These are phyloP conservation scores for Phoenix dactylifera DNA, from an alignment of 176 grass and related monocot species.

Conservation along the genomic window DNA sequence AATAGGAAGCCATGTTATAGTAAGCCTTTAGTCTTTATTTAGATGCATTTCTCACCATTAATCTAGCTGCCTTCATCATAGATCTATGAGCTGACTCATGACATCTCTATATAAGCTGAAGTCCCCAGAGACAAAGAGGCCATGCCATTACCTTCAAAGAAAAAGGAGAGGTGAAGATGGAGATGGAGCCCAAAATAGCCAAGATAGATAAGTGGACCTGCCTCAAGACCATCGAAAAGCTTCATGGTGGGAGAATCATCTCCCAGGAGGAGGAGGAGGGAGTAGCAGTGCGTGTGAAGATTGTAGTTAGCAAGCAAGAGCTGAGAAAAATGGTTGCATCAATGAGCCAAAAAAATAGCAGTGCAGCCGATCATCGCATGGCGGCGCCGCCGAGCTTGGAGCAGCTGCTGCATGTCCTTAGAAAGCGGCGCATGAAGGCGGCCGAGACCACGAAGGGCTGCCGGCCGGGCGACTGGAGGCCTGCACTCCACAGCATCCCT, in stretches of 20 bases:
- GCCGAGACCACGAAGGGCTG: background rate
- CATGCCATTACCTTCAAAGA: slow-evolving; percentile 9
- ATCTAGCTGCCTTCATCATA: no score
- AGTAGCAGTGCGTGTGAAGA: slow-evolving; percentile 17
- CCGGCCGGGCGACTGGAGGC: slow-evolving; percentile 17
- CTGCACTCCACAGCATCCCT: slow-evolving; percentile 27
- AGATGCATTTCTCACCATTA: no score
- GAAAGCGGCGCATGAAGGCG: slow-evolving; percentile 20
- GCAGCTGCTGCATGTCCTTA: slow-evolving; percentile 21
- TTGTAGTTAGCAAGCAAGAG: slow-evolving; percentile 32
- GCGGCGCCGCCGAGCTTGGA: slow-evolving; percentile 15
- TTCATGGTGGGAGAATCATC: slow-evolving; percentile 9
- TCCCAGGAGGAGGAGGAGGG: slow-evolving; percentile 23
- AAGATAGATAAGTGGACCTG: slow-evolving; percentile 9
- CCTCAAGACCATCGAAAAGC: slow-evolving; percentile 15
- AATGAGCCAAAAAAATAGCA: slow-evolving; percentile 1
- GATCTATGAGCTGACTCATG: no score
- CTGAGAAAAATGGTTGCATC: slow-evolving; percentile 27
- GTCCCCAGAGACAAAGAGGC: background rate
- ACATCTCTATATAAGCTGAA: background rate
- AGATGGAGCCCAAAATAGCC: slow-evolving; percentile 4
- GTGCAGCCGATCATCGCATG: background rate
- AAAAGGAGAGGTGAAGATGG: background rate
- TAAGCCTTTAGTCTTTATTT: no score
- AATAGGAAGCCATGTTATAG: no score